Evolutionary conservation across 768 basidiomycete species (phyloP).

Genomic region (Lentinula edodes): DNA sequence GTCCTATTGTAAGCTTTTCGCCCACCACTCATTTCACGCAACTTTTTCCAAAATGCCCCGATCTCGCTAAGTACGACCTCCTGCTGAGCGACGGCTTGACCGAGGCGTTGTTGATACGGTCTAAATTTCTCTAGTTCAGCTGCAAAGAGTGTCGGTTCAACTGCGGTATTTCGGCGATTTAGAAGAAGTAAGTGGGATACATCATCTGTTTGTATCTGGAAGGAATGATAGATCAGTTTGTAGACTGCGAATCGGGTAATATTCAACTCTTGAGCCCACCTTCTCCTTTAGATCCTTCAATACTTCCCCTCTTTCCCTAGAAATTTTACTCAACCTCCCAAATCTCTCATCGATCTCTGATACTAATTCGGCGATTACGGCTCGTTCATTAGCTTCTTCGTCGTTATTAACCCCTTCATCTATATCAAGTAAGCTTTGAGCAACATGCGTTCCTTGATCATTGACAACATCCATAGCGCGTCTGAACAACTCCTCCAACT

Average conservation of each 20-base stretch:
- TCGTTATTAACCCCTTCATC: conserved; percentile 59
- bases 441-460: conserved; percentile 24
- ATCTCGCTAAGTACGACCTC: conserved; percentile 71
- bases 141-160: conserved; percentile 86
- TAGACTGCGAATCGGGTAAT: too few relatives aligned
- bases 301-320: conserved; percentile 78
- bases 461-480: conserved; percentile 29
- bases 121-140: conserved; percentile 94
- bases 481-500: conserved; percentile 56
- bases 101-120: conserved; percentile 81
- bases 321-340: conserved; percentile 74
- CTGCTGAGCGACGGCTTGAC: conserved; percentile 75
- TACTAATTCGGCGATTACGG: conserved; percentile 61
- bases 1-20: neutral
- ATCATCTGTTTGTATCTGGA: conserved; percentile 89
- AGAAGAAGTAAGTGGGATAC: conserved; percentile 92
- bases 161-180: conserved; percentile 77
- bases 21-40: conserved; percentile 70
- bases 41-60: conserved; percentile 60
- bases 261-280: conserved; percentile 32
- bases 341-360: conserved; percentile 75
- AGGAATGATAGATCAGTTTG: neutral
- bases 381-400: conserved; percentile 67
- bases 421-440: conserved; percentile 39
- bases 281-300: conserved; percentile 96